A percentile compares a stretch with the other conserved stretches of the same genome.
Conservation (phyloP, 768 basidiomycete species). For the Pulveroboletus ravenelii region DNA sequence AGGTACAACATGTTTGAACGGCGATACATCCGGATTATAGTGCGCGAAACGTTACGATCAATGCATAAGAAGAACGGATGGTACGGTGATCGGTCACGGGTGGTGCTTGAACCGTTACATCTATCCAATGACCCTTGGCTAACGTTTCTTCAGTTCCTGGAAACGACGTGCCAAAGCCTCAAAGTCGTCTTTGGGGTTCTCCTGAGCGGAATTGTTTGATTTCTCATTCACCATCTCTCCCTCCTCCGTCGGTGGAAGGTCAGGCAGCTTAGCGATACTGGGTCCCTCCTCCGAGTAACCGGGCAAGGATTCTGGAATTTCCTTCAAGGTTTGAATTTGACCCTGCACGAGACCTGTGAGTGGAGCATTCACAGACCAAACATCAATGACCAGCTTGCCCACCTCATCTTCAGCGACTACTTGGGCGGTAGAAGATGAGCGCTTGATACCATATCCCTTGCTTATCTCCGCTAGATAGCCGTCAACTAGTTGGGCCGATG, state of each 20-base stretch:
- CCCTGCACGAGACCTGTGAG: conserved; percentile 11
- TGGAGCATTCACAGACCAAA: not conserved
- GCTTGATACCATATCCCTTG: conserved; percentile 75
- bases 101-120: not conserved
- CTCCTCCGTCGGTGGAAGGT: conserved; percentile 46
- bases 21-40: conserved; percentile 6
- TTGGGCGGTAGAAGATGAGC: conserved; percentile 41
- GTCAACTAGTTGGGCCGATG: conserved; percentile 72
- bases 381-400: conserved; percentile 37
- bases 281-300: conserved; percentile 24
- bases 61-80: not conserved
- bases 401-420: conserved; percentile 30
- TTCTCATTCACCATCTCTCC: conserved; percentile 27
- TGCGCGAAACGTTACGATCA: conserved; percentile 9
- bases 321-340: conserved; percentile 1
- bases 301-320: conserved; percentile 20
- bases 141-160: conserved; percentile 82
- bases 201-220: conserved; percentile 8
- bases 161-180: conserved; percentile 75
- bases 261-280: conserved; percentile 40
- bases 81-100: conserved; percentile 3
- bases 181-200: conserved; percentile 59
- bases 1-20: conserved; percentile 9
- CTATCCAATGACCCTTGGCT: conserved; percentile 9
- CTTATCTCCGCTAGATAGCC: conserved; percentile 88